Evolutionary conservation across 257 asterid species (phyloP).

Genomic region (Solanum neorickii): DNA sequence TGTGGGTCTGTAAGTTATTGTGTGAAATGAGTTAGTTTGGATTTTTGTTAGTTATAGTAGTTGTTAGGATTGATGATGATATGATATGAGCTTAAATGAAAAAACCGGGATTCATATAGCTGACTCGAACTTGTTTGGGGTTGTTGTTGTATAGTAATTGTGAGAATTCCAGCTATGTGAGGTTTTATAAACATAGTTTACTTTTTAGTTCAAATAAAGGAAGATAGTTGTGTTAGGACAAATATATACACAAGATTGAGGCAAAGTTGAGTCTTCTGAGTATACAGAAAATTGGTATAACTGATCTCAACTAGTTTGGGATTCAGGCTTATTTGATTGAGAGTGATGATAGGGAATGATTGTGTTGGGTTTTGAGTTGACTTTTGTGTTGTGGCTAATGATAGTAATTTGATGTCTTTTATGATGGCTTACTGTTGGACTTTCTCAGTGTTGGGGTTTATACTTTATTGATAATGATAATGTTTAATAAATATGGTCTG

Average conservation of each 20-base stretch:
- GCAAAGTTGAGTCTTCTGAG: neutral
- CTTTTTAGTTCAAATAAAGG: neutral
- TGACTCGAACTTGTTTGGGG: neutral
- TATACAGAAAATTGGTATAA: neutral
- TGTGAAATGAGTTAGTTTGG: neutral
- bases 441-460: neutral
- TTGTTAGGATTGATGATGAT: neutral
- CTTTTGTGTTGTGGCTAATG: neutral
- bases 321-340: neutral
- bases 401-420: neutral
- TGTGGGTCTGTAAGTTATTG: neutral
- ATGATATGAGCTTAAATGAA: neutral
- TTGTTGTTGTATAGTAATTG: neutral
- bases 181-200: neutral
- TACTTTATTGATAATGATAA: neutral
- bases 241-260: neutral
- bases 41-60: neutral
- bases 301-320: neutral
- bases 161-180: neutral
- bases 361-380: neutral
- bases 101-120: neutral
- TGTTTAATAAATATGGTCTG: neutral
- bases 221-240: neutral
- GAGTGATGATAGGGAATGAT: constrained; percentile 6
- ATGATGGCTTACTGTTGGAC: neutral